These are phyloP conservation scores for Seiridium unicorne DNA, from an alignment of 2,329 filamentous ascomycete genomes.

Conservation along the genomic window DNA sequence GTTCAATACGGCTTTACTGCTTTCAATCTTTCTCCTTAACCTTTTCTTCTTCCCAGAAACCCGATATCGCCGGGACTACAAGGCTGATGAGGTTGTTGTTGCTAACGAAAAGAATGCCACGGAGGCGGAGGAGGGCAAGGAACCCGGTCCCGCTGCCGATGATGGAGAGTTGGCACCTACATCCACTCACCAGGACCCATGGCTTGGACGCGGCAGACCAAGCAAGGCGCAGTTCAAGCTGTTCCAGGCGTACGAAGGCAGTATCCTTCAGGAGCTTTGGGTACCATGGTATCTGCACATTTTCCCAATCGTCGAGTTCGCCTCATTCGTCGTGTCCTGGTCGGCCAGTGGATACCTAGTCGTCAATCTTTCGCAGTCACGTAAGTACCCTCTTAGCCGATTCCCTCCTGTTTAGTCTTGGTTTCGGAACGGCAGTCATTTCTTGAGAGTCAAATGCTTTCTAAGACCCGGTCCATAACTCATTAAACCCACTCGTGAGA, in stretches of 20 bases:
- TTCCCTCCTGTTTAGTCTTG: too few species aligned
- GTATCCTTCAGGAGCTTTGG: conserved; percentile 53
- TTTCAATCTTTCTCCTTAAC: conserved; percentile 45
- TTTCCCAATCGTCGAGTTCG: conserved; percentile 49
- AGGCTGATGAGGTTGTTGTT: conserved; percentile 16
- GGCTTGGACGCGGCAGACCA: conserved; percentile 53
- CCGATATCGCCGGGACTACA: conserved; percentile 50
- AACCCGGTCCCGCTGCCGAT: not conserved
- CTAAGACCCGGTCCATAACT: too few species aligned
- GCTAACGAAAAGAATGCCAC: not conserved
- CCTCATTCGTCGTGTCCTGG: conserved; percentile 5
- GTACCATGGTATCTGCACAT: conserved; percentile 60
- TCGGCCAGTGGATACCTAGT: conserved; percentile 4
- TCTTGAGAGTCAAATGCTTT: too few species aligned
- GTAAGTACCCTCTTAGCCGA: too few species aligned
- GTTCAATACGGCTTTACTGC: conserved; percentile 58
- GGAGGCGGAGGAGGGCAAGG: not conserved
- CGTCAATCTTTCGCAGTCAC: conserved; percentile 6
- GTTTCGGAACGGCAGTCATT: too few species aligned
- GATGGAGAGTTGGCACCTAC: conserved; percentile 19
- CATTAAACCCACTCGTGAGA: too few species aligned
- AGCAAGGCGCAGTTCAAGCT: conserved; percentile 53
- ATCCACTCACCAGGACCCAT: conserved; percentile 48
- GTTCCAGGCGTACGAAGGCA: conserved; percentile 47
- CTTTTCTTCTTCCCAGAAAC: conserved; percentile 65